Evolutionary conservation across 805 yeast genomes (phyloP).

Genomic region (Pichia deserticola): DNA sequence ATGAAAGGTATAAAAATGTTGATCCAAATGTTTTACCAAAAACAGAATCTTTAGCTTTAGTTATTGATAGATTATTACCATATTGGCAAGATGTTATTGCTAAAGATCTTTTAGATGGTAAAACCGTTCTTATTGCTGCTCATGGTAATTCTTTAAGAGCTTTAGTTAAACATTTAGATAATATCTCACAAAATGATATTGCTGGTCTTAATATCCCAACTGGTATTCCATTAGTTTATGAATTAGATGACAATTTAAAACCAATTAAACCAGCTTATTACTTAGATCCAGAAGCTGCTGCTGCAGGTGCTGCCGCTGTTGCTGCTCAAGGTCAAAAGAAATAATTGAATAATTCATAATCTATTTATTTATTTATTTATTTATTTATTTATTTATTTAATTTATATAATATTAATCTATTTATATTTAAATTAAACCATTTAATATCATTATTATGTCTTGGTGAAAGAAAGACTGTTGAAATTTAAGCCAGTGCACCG

Average conservation of each 20-base stretch:
- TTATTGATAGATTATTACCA: constrained; percentile 93
- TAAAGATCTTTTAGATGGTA: constrained; percentile 72
- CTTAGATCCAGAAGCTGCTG: constrained; percentile 99
- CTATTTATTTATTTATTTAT: no score
- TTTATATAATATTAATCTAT: neutral
- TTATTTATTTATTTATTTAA: no score
- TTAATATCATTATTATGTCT: neutral
- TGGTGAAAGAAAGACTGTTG: neutral
- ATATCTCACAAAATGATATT: constrained; percentile 84
- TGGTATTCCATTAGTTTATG: constrained; percentile 96
- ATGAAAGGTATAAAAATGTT: constrained; percentile 74
- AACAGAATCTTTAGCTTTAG: constrained; percentile 91
- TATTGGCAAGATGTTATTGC: constrained; percentile 94
- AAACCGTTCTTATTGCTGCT: constrained; percentile 90
- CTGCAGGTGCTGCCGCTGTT: constrained; percentile 99
- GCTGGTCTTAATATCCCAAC: constrained; percentile 96
- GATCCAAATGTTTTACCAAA: constrained; percentile 85
- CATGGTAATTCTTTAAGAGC: constrained; percentile 99
- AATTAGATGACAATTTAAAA: constrained; percentile 76
- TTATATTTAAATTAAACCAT: neutral
- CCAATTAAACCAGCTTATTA: constrained; percentile 93
- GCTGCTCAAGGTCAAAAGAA: constrained; percentile 90
- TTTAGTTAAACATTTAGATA: constrained; percentile 90
- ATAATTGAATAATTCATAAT: constrained; percentile 15
- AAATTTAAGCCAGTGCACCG: no score